phyloP scores from a whole-genome alignment of 1,139 yeast species.

The Geotrichum restrictum region DNA sequence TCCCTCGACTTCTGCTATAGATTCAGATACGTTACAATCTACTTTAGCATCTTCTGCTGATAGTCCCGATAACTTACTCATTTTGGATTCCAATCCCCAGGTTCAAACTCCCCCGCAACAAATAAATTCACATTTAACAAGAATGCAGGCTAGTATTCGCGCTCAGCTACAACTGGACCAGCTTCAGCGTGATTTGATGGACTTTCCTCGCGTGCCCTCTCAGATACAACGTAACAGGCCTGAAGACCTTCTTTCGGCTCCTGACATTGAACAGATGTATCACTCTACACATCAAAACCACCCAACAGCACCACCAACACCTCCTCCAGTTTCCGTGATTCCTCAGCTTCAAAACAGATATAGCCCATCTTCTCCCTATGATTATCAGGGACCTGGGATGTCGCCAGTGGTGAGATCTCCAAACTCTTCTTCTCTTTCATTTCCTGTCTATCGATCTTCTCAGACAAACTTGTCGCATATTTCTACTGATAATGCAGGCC shows the following conservation, averaged over 20 bases:
- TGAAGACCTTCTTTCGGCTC: neutral
- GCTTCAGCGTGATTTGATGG: conserved; percentile 10
- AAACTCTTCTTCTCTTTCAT: no score
- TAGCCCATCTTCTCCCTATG: no score
- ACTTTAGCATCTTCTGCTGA: neutral
- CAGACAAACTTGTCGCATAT: no score
- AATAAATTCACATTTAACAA: neutral
- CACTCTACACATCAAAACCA: neutral
- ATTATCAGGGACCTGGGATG: no score
- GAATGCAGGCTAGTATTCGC: conserved; percentile 15
- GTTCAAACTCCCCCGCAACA: neutral
- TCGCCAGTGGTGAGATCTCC: no score
- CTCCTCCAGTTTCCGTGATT: conserved; percentile 2
- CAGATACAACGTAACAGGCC: neutral
- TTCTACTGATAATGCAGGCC: no score
- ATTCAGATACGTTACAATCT: neutral
- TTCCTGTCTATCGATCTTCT: no score
- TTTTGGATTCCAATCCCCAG: conserved; percentile 6
- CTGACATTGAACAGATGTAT: neutral
- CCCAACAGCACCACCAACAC: neutral
- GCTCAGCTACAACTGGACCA: conserved; percentile 16
- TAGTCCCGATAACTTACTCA: conserved; percentile 5
- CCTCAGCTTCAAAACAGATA: no score
- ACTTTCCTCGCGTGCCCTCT: neutral
- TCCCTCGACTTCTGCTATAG: no score